A percentile compares a stretch with the other conserved stretches of the same genome.
phyloP scores from a whole-genome alignment of 1,284 basidiomycete species.

The Bondarzewia mesenterica region DNA sequence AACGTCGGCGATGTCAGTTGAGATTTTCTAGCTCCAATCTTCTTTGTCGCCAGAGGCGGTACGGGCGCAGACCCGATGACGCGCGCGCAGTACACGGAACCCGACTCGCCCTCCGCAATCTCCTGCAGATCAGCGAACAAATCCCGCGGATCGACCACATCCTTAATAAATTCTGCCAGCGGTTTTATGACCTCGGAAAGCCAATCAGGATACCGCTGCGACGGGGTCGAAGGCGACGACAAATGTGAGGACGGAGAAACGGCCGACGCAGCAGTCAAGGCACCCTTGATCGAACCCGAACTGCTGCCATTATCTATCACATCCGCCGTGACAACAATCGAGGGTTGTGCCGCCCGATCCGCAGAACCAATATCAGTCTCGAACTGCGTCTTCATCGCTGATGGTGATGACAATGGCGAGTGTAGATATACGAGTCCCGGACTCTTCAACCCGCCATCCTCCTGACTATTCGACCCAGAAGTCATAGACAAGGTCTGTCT shows the following conservation, averaged over 20 bases:
- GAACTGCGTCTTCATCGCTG: slow-evolving; percentile 10
- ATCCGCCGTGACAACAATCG: slow-evolving; percentile 9
- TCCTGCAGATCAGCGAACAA: slow-evolving; percentile 60
- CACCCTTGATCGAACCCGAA: background rate
- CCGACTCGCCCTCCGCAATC: slow-evolving; percentile 74
- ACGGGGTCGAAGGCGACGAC: slow-evolving; percentile 21
- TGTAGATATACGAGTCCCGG: slow-evolving; percentile 6
- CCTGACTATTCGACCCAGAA: slow-evolving; percentile 10
- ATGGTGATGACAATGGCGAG: slow-evolving; percentile 7
- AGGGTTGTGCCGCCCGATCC: background rate
- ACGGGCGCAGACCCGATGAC: slow-evolving; percentile 26
- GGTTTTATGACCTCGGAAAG: slow-evolving; percentile 52
- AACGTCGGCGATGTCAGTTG: slow-evolving; percentile 8
- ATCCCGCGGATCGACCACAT: slow-evolving; percentile 47
- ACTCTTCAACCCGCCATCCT: slow-evolving; percentile 12
- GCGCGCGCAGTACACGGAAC: slow-evolving; percentile 60
- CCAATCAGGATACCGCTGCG: slow-evolving; percentile 42
- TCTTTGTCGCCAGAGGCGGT: slow-evolving; percentile 1
- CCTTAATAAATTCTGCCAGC: slow-evolving; percentile 56
- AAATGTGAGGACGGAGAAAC: slow-evolving; percentile 4
- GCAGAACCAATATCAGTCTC: background rate
- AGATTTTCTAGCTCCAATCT: background rate
- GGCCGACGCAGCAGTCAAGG: background rate
- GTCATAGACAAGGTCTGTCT: slow-evolving; percentile 8
- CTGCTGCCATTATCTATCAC: background rate